Conservation (phyloP, 106 monocot genomes). For the Dioscorea alata region DNA sequence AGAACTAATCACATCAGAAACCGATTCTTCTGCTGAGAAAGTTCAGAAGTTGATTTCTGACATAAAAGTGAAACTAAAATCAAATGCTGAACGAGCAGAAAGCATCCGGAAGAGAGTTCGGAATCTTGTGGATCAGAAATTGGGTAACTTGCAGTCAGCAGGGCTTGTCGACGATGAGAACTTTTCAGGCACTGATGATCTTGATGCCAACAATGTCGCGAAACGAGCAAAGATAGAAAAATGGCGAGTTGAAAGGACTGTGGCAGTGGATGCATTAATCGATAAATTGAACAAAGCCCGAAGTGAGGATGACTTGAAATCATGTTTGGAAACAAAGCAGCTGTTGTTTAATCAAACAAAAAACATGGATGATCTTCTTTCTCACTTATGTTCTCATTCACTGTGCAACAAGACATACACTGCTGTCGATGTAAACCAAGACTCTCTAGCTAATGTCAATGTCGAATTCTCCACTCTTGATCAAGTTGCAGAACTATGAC, state of each 20-base stretch:
- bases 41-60: constrained; percentile 22
- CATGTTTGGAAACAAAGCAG: constrained; percentile 33
- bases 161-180: constrained; percentile 9
- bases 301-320: constrained; percentile 54
- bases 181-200: constrained; percentile 10
- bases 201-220: constrained; percentile 10
- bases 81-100: constrained; percentile 22
- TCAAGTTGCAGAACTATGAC: constrained; percentile 34
- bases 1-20: constrained; percentile 1
- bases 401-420: constrained; percentile 23
- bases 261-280: constrained; percentile 29
- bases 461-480: constrained; percentile 18
- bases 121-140: constrained; percentile 30
- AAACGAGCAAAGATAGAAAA: constrained; percentile 23
- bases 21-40: constrained; percentile 16
- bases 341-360: constrained; percentile 18
- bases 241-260: constrained; percentile 16
- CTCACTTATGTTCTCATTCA: not conserved
- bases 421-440: constrained; percentile 23
- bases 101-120: constrained; percentile 23
- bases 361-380: not conserved
- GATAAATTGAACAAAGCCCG: constrained; percentile 46
- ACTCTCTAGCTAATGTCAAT: constrained; percentile 16
- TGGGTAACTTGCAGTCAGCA: constrained; percentile 21
- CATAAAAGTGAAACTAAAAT: constrained; percentile 48